Percentiles rank a stretch among this genome's conserved stretches.
Evolutionary conservation across 768 basidiomycete species (phyloP).

Genomic region (Cystobasidium ongulense): DNA sequence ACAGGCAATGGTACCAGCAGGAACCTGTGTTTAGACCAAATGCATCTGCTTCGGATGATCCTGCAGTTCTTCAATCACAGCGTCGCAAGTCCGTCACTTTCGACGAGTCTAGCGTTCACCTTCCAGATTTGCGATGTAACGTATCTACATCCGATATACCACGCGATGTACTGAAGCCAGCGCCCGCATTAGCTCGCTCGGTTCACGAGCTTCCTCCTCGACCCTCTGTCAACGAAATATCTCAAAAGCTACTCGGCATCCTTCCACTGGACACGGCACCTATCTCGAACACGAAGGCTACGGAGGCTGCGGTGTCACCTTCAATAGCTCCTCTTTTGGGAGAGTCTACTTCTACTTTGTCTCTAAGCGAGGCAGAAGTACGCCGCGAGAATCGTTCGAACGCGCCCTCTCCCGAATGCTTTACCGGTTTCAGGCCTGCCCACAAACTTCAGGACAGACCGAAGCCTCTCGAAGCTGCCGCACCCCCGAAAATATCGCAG

Average conservation of each 20-base stretch:
- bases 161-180: neutral
- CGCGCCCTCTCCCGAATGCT: conserved; percentile 13
- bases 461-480: neutral
- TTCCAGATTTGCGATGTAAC: neutral
- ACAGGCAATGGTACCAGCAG: neutral
- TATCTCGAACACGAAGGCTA: neutral
- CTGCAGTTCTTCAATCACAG: neutral
- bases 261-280: neutral
- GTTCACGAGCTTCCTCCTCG: neutral
- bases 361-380: neutral
- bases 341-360: neutral
- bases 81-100: neutral
- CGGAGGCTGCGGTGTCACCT: neutral
- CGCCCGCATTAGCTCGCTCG: neutral
- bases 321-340: neutral
- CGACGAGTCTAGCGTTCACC: neutral
- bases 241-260: neutral
- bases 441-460: neutral
- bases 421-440: neutral
- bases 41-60: neutral
- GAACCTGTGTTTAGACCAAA: neutral
- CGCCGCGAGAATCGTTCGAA: neutral
- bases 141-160: neutral
- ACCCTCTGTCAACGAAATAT: neutral
- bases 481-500: neutral